Conservation (phyloP, 345 rosid genomes). For the Dovyalis caffra region DNA sequence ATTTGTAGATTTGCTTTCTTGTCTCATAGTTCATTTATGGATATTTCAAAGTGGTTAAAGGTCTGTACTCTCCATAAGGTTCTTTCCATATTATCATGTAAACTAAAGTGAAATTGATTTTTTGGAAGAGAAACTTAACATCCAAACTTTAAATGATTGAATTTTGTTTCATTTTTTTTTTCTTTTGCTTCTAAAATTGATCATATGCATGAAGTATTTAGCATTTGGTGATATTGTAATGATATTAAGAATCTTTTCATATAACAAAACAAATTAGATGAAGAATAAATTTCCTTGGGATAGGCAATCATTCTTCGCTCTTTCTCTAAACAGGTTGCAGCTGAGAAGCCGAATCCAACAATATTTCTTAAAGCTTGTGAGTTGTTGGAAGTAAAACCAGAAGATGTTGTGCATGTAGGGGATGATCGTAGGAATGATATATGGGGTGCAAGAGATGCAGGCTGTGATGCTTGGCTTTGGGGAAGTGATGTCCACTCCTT, state of each 20-base stretch:
- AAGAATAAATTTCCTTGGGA: not conserved
- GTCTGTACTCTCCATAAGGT: not conserved
- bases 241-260: not conserved
- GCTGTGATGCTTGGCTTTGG: constrained; percentile 99
- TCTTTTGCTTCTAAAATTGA: not conserved
- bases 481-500: constrained; percentile 92
- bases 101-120: not conserved
- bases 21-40: not conserved
- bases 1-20: not conserved
- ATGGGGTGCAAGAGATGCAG: constrained; percentile 99
- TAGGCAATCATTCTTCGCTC: constrained; percentile 4
- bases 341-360: constrained; percentile 96
- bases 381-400: constrained; percentile 75
- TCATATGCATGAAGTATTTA: not conserved
- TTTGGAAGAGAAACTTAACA: not conserved
- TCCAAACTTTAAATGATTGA: not conserved
- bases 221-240: not conserved
- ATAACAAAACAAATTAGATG: not conserved
- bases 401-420: constrained; percentile 94
- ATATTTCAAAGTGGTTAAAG: not conserved
- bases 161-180: not conserved
- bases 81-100: not conserved
- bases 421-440: constrained; percentile 97
- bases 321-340: constrained; percentile 61
- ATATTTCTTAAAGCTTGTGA: constrained; percentile 96